Percentiles rank a stretch among this genome's conserved stretches.
These are phyloP conservation scores for Chloris gayana DNA, from an alignment of 176 grass and related monocot species.

Conservation along the genomic window DNA sequence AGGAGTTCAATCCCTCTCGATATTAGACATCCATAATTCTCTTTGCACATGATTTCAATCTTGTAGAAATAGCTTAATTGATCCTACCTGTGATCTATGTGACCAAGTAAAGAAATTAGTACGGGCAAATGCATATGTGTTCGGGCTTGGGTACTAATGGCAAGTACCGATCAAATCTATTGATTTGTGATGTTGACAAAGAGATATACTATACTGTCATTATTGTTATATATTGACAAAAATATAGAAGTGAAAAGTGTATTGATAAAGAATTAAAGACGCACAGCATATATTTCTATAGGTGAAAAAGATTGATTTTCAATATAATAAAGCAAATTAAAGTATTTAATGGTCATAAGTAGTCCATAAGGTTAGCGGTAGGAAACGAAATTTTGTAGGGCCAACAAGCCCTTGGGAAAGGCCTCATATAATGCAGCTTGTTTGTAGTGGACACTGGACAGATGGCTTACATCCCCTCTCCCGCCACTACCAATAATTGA, in stretches of 20 bases:
- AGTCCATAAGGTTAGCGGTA: neutral
- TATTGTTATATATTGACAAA: no score
- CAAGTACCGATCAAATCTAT: neutral
- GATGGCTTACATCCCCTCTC: neutral
- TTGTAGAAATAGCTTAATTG: neutral
- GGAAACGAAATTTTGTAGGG: constrained; percentile 10
- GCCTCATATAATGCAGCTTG: neutral
- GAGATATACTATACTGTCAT: no score
- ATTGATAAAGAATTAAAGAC: no score
- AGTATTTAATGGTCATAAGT: no score
- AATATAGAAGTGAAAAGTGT: no score
- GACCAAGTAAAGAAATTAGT: no score
- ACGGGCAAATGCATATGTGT: no score
- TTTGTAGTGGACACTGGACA: neutral
- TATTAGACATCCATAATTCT: neutral
- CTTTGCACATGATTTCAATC: neutral
- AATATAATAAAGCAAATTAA: no score
- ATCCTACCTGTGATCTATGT: neutral
- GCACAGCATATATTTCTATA: no score
- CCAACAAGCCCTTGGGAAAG: neutral
- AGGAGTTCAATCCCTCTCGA: no score
- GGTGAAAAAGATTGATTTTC: no score
- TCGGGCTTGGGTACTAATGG: neutral
- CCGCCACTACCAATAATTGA: constrained; percentile 8
- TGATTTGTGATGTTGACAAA: neutral